Base-by-base conservation (phyloP, 2,329 filamentous ascomycete genomes). In the Penicillium corylophilum region DNA sequence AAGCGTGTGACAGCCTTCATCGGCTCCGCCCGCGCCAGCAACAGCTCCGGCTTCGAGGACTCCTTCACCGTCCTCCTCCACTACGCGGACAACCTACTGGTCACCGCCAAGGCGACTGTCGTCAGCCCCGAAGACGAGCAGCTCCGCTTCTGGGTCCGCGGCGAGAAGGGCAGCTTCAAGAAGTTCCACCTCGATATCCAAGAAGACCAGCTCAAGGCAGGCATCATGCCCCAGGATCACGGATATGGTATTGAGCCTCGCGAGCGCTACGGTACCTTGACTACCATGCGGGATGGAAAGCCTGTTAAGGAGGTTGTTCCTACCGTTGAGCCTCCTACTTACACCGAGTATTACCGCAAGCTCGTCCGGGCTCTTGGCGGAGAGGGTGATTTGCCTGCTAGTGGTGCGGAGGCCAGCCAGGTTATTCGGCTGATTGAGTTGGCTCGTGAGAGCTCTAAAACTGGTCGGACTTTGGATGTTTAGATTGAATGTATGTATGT, bases 121-220 rank as follows among this genome's bases (percentile, higher is more conserved):
- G 76, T 90, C 44, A 88, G 84, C 65, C 82, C 82, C 3, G 88
- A 92, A 71, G 76, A 76, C 22, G 76, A 82, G 55, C 89, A 93
- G 74, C 76, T 87, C 53, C 77, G 89, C 35, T 93, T 86, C 77
- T 92, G 89, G 88, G 78, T 92, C 9, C 78, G 88, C 23, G 89
- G 89, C 20, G 82, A 82, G 16, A 84, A 86, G 71, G 89, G 87
- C 1, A 88, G 82, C 64, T 93, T 86, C 72, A 86, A 82, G 75
- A 93, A 92, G 71, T 80, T 71, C 67, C 73, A 81, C 48, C 77
- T 93, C 2, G 89, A 94, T 67, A 75, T 83, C 1, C 89, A 93
- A 71, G 89, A 94, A 73, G 82, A 85, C 50, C 87, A 90, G 69
- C 79, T 92, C 47, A 82, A 82, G 68, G 77, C 74, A 2, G 88